phyloP scores from a whole-genome alignment of 352 stramenopile genomes.

The Phytopythium vexans region DNA sequence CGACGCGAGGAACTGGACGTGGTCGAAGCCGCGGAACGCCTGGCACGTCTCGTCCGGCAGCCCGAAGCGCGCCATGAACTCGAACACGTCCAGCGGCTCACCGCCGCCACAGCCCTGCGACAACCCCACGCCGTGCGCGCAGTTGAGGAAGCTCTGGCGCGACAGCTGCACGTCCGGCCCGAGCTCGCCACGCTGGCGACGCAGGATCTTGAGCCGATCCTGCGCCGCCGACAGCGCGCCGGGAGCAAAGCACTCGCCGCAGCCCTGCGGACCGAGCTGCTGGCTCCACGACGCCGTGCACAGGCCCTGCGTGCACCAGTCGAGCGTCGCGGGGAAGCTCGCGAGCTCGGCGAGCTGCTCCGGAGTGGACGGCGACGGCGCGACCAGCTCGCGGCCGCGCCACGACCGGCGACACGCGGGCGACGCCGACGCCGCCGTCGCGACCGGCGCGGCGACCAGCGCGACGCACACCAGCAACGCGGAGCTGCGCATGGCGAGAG shows the following conservation, averaged over 20 bases:
- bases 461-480: slow-evolving; percentile 1
- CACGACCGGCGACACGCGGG: slow-evolving; percentile 49
- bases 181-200: slow-evolving; percentile 33
- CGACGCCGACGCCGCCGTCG: slow-evolving; percentile 13
- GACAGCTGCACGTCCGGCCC: slow-evolving; percentile 58
- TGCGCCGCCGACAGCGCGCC: slow-evolving; percentile 46
- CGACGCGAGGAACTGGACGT: slow-evolving; percentile 42
- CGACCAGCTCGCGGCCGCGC: slow-evolving; percentile 33
- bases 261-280: slow-evolving; percentile 65
- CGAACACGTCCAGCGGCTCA: slow-evolving; percentile 55
- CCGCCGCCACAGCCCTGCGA: slow-evolving; percentile 51
- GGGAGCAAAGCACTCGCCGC: slow-evolving; percentile 75
- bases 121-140: slow-evolving; percentile 44
- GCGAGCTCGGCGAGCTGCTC: slow-evolving; percentile 35
- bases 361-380: slow-evolving; percentile 21
- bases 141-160: slow-evolving; percentile 65
- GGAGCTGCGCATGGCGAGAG: background rate
- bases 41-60: slow-evolving; percentile 54
- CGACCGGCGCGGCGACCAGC: background rate
- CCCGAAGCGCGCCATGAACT: slow-evolving; percentile 62
- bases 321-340: slow-evolving; percentile 59
- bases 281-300: slow-evolving; percentile 71
- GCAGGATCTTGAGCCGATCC: slow-evolving; percentile 68
- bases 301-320: slow-evolving; percentile 75
- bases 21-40: slow-evolving; percentile 60